Evolutionary conservation across 108 stramenopile genomes (phyloP).

Genomic region (Skeletonema grethae): DNA sequence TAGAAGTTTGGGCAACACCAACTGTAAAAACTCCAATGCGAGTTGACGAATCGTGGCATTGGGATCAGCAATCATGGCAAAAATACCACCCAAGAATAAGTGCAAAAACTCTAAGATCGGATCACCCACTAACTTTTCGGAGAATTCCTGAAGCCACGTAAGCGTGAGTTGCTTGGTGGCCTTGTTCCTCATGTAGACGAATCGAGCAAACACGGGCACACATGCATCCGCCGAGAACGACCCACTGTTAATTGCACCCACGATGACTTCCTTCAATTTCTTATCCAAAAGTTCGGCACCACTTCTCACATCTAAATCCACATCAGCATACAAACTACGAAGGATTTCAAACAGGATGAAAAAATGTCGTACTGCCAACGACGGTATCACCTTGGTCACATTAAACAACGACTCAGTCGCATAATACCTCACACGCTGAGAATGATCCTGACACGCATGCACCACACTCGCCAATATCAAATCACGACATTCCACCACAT

Average conservation of each 20-base stretch:
- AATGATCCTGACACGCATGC: constrained; percentile 89
- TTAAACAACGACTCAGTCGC: constrained; percentile 88
- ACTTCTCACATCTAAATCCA: constrained; percentile 77
- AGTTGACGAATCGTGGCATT: constrained; percentile 79
- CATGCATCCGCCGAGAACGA: constrained; percentile 80
- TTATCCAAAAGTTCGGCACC: constrained; percentile 84
- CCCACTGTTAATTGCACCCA: constrained; percentile 81
- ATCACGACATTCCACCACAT: constrained; percentile 45
- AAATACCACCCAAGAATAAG: constrained; percentile 79
- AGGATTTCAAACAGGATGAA: constrained; percentile 90
- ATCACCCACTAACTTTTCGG: constrained; percentile 80
- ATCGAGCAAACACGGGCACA: constrained; percentile 86
- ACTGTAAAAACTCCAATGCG: constrained; percentile 82
- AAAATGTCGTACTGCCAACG: constrained; percentile 82
- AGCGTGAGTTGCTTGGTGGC: constrained; percentile 82
- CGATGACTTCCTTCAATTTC: constrained; percentile 83
- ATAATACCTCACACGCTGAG: constrained; percentile 87
- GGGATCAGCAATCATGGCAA: constrained; percentile 89
- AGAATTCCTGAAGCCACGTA: constrained; percentile 85
- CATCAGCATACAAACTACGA: constrained; percentile 79
- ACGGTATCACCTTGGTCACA: constrained; percentile 82
- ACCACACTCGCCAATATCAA: constrained; percentile 88
- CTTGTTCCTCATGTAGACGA: constrained; percentile 89
- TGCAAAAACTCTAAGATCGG: constrained; percentile 86
- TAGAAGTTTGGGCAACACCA: constrained; percentile 81